A percentile compares a stretch with the other conserved stretches of the same genome.
Evolutionary conservation across 305 asterid genomes (phyloP).

Genomic region (Fraxinus dipetala): DNA sequence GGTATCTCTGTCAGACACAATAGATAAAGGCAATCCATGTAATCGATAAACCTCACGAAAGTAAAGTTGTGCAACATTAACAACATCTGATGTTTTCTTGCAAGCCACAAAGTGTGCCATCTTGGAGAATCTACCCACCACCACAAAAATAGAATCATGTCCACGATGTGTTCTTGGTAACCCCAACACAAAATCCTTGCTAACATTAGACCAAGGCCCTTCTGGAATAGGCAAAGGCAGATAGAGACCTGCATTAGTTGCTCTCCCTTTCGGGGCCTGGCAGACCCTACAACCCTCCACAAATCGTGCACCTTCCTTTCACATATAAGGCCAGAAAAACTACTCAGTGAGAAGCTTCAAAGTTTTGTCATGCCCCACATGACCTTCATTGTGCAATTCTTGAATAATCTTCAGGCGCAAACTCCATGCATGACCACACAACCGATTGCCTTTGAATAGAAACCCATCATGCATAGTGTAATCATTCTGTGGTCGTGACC

Average conservation of each 20-base stretch:
- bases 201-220: background rate
- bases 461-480: background rate
- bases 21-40: no score
- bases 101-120: background rate
- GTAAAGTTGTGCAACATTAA: no score
- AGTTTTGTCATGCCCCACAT: background rate
- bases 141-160: background rate
- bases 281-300: background rate
- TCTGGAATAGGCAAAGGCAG: background rate
- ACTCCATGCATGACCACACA: background rate
- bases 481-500: background rate
- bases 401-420: background rate
- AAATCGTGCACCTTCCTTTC: background rate
- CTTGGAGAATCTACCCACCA: background rate
- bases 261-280: background rate
- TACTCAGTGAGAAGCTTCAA: background rate
- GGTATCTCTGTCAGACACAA: no score
- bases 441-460: background rate
- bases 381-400: background rate
- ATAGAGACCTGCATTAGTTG: background rate
- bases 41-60: no score
- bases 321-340: background rate
- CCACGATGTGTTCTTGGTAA: background rate
- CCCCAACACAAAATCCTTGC: background rate
- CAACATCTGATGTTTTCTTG: background rate